Base-by-base conservation (phyloP, 345 rosid genomes). In the Arabis hirsuta region DNA sequence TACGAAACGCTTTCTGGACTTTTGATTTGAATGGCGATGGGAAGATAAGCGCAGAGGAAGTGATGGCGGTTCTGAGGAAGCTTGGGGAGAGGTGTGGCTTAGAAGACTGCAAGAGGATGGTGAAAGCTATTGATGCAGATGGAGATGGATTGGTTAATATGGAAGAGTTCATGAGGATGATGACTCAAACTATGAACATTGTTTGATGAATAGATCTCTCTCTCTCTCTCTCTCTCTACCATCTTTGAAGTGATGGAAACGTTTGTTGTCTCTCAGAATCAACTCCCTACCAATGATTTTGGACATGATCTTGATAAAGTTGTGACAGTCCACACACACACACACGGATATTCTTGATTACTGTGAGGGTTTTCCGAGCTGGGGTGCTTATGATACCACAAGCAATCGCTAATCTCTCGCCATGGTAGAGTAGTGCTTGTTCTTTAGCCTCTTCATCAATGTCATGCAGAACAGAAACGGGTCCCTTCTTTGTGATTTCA, bases 131-230 rank as follows among this genome's bases (percentile, higher is more conserved):
- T 32, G 96, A 91, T 47, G 63, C 60, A 10, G 86, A 94, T 19
- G 90, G 97, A 0, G 97, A 91, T 61, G 91, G 91, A 10, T 62
- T 84, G 73, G 90, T 88, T 42, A 51, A 88, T 78, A 84, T 87
- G 91, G 90, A 85, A 55, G 98, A 94, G 78, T 94, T 91, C 78
- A 84, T 82, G 80, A 78, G 71, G 52, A 89, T 89, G 97, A 91
- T 88, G 97, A 85, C 90, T 64, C 70, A 55, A 6, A 58, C 89
- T 31, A 65, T 79, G 52, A 78, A 65, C 47, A 48, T 31, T 3
- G 66, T 42, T 39, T 16, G 16, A 16, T 82, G 6, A 53, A 62
- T 32, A n/a, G 0, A 29, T 20, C 46, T 59, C 34, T 48, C 61
- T 59, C 34, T 48, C 61, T 27, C 22, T 65, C 38, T n/a, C 44